Conservation (phyloP, 495 filamentous ascomycete genomes). For the Aspergillus campestris region DNA sequence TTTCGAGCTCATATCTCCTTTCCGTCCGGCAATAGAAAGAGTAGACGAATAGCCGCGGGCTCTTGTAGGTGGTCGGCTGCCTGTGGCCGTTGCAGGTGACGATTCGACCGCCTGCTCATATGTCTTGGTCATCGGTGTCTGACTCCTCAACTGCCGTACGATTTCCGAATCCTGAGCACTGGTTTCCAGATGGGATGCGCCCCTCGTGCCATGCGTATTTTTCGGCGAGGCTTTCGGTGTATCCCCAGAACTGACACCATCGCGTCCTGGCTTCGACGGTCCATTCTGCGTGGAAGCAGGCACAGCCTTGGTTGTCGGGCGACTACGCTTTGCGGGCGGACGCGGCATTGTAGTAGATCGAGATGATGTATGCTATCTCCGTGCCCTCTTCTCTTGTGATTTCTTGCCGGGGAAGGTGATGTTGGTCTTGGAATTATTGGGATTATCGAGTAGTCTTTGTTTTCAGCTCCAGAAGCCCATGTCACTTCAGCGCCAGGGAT, state of each 20-base stretch:
- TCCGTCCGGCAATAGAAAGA: conserved; percentile 33
- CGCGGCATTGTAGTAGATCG: conserved; percentile 28
- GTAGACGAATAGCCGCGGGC: conserved; percentile 43
- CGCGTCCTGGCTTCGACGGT: neutral
- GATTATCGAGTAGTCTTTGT: too few relatives aligned
- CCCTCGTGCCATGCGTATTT: neutral
- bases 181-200: conserved; percentile 1
- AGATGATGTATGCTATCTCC: neutral
- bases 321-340: conserved; percentile 33
- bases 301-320: conserved; percentile 14
- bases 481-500: too few relatives aligned
- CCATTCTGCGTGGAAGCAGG: neutral
- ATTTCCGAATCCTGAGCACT: conserved; percentile 12
- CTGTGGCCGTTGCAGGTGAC: conserved; percentile 29
- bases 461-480: too few relatives aligned
- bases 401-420: neutral
- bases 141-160: conserved; percentile 18
- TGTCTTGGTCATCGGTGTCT: conserved; percentile 27
- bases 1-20: conserved; percentile 31
- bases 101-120: conserved; percentile 35
- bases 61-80: conserved; percentile 35
- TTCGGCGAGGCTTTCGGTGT: conserved; percentile 4
- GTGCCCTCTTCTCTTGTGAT: neutral
- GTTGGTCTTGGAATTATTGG: too few relatives aligned
- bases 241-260: neutral